Conservation (phyloP, 495 filamentous ascomycete genomes). For the Aspergillus nidulans region DNA sequence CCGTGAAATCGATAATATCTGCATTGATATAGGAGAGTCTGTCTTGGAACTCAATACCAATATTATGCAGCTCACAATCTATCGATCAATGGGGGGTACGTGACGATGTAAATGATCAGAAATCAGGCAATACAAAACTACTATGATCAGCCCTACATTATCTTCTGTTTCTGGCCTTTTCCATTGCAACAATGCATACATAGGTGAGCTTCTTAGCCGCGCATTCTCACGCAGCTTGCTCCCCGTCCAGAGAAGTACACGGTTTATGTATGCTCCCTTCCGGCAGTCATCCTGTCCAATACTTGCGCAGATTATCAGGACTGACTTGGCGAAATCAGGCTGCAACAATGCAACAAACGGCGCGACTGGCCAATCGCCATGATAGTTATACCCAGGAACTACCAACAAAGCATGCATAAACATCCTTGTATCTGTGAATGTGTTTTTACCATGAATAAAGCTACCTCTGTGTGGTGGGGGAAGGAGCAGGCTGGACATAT, state of each 20-base stretch:
- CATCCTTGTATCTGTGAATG: background rate
- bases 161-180: background rate
- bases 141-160: background rate
- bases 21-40: too few species aligned
- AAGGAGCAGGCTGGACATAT: conserved; percentile 1
- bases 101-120: background rate
- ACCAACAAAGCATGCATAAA: background rate
- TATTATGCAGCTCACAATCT: too few species aligned
- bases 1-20: background rate
- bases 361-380: background rate
- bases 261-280: background rate
- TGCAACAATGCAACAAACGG: background rate
- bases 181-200: background rate
- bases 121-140: background rate
- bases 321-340: background rate
- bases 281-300: background rate
- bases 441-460: background rate
- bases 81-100: background rate
- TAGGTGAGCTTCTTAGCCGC: too few species aligned
- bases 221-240: background rate
- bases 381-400: background rate
- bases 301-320: background rate
- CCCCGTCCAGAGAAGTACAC: too few species aligned
- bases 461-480: background rate
- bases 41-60: too few species aligned